Base-by-base conservation (phyloP, 805 yeast genomes). In the Cephaloascus albidus region DNA sequence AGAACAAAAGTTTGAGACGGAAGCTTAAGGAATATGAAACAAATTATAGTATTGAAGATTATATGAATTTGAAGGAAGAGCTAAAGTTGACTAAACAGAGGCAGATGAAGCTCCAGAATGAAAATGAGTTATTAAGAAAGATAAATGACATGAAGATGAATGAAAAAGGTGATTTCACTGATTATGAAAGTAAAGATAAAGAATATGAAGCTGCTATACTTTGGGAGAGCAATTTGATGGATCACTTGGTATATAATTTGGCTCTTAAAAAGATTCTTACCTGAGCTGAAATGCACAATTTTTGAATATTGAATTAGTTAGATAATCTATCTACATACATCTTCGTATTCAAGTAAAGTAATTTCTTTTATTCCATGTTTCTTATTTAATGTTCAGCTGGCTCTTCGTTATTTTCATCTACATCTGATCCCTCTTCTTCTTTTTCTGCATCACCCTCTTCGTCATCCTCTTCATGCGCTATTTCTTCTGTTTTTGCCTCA, bases 401-500 rank as follows among this genome's bases (percentile, higher is more conserved):
- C 28, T 23, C 28, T 23, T 23, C 28, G 12, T 23, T 31, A 8
- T 33, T 37, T 12, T 27, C 37, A 26, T 12, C 37, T 10, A 20
- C 14, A 23, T 18, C 33, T 33, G 3, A 6, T 16, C 23, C 5
- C n/a, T 35, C 16, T 4, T 33, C 36, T 20, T 38, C 40, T 18
- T 20, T 20, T 32, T 6, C n/a, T 10, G 36, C 30, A 15, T 42
- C 40, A 19, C 38, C 39, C 17, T 38, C 20, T 20, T 40, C 45
- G 20, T 35, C 44, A 10, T 33, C 35, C 17, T 37, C 44, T 12
- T 20, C 36, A 15, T 26, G 26, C 18, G 19, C 40, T 15, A n/a
- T 31, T 20, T 20, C 10, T 17, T 38, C 43, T 17, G 42, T 44
- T 18, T 37, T 23, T 5, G 33, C 30, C 18, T 40, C 31, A 16